A percentile compares a stretch with the other conserved stretches of the same genome.
phyloP scores from a whole-genome alignment of 2,329 filamentous ascomycete genomes.

The Colletotrichum scovillei region DNA sequence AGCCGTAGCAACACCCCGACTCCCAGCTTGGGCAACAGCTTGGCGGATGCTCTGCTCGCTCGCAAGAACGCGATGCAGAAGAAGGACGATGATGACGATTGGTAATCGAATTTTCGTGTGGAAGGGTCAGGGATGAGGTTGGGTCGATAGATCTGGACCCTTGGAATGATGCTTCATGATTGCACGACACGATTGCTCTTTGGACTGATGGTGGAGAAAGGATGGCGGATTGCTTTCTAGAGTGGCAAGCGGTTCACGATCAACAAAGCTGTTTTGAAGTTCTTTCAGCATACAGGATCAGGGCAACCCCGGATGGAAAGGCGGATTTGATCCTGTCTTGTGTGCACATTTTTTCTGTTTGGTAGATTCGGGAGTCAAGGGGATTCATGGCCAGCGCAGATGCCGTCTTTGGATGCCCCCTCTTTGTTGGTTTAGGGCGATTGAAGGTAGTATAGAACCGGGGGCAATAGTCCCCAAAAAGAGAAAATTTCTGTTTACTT shows the following conservation, averaged over 20 bases:
- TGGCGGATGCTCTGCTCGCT: conserved; percentile 83
- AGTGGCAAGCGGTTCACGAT: conserved; percentile 26
- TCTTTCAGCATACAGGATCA: conserved; percentile 36
- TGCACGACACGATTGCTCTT: conserved; percentile 35
- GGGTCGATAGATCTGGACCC: conserved; percentile 29
- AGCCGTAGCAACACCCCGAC: conserved; percentile 80
- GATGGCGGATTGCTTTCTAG: conserved; percentile 21
- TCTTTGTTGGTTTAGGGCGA: conserved; percentile 31
- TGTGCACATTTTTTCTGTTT: conserved; percentile 21
- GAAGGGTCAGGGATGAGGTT: conserved; percentile 25
- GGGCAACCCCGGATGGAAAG: conserved; percentile 32
- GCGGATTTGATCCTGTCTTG: conserved; percentile 28
- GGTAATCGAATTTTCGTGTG: conserved; percentile 55
- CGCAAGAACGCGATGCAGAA: conserved; percentile 82
- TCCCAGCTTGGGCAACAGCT: conserved; percentile 76
- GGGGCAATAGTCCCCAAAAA: conserved; percentile 22
- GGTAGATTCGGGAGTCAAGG: conserved; percentile 30
- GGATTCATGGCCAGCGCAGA: conserved; percentile 27
- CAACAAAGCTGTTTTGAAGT: conserved; percentile 20
- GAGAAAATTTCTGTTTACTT: conserved; percentile 9
- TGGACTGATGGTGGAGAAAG: conserved; percentile 25
- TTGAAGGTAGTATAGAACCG: conserved; percentile 30
- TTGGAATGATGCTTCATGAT: conserved; percentile 36
- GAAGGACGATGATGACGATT: conserved; percentile 76
- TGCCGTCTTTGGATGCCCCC: conserved; percentile 32